phyloP scores from a whole-genome alignment of 495 filamentous ascomycete species.

The Lentithecium fluviatile region DNA sequence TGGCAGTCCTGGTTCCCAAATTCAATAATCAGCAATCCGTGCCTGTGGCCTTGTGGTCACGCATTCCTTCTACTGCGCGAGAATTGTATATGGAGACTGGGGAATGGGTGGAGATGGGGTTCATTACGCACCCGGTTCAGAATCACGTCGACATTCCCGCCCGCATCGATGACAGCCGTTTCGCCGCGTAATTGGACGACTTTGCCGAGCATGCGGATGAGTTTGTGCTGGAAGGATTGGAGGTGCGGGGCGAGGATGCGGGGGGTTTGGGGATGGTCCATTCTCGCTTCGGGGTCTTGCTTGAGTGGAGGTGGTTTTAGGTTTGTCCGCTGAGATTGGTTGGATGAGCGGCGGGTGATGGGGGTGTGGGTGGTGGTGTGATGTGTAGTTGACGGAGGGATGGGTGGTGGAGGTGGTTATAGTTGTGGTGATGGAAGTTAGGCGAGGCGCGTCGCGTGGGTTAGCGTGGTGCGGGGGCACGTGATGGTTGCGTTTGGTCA shows the following conservation, averaged over 20 bases:
- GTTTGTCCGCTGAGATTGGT: background rate
- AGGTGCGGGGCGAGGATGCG: constrained; percentile 47
- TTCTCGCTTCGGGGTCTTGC: background rate
- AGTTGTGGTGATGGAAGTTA: too few relatives aligned
- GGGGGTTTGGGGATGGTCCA: constrained; percentile 42
- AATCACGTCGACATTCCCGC: constrained; percentile 68
- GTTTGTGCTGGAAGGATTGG: constrained; percentile 46
- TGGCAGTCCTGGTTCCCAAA: constrained; percentile 62
- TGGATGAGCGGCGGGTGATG: too few relatives aligned
- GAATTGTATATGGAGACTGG: background rate
- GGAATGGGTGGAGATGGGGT: too few relatives aligned
- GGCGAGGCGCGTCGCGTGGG: constrained; percentile 1
- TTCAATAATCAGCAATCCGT: background rate
- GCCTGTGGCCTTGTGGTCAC: too few relatives aligned
- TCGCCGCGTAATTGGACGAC: constrained; percentile 78
- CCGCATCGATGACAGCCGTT: constrained; percentile 71
- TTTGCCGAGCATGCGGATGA: constrained; percentile 83
- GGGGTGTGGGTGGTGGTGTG: background rate
- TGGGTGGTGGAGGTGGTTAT: background rate
- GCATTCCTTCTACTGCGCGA: too few relatives aligned
- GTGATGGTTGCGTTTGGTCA: constrained; percentile 6
- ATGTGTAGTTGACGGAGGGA: background rate
- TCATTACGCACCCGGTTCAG: constrained; percentile 65
- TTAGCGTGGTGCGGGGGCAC: constrained; percentile 17
- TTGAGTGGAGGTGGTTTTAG: background rate